Conservation (phyloP, 768 basidiomycete species). For the Sarcodon sp. region DNA sequence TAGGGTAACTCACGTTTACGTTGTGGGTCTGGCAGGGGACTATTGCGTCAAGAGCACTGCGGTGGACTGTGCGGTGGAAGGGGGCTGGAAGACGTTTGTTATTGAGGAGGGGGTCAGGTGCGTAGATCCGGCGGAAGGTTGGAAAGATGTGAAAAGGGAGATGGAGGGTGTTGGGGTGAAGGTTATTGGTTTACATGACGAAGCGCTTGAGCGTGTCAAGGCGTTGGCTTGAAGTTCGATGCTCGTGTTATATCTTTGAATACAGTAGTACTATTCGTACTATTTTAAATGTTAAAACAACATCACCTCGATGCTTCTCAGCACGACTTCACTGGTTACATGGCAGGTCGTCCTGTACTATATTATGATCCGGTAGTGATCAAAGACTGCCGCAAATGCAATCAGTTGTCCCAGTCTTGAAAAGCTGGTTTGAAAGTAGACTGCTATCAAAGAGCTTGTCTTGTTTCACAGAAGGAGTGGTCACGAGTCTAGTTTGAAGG, state of each 20-base stretch:
- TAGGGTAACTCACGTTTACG: constrained; percentile 42
- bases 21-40: constrained; percentile 66
- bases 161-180: constrained; percentile 7
- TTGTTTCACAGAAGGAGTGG: no score
- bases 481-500: no score
- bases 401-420: no score
- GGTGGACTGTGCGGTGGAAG: constrained; percentile 21
- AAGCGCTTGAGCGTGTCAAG: constrained; percentile 5
- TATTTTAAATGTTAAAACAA: neutral
- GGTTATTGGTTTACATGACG: constrained; percentile 10
- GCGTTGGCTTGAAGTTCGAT: neutral
- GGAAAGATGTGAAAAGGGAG: constrained; percentile 8
- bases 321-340: neutral
- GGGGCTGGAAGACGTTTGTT: constrained; percentile 13
- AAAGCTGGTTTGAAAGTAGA: no score
- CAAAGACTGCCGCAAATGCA: neutral
- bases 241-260: no score
- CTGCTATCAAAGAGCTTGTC: no score
- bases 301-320: neutral
- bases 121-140: constrained; percentile 12
- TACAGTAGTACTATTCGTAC: neutral
- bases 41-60: constrained; percentile 60
- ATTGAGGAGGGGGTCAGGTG: constrained; percentile 13
- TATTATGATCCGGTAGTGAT: neutral
- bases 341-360: neutral